Percentiles rank a stretch among this genome's conserved stretches.
These are phyloP conservation scores for Auricularia heimuer DNA, from an alignment of 768 basidiomycete genomes.

Conservation along the genomic window DNA sequence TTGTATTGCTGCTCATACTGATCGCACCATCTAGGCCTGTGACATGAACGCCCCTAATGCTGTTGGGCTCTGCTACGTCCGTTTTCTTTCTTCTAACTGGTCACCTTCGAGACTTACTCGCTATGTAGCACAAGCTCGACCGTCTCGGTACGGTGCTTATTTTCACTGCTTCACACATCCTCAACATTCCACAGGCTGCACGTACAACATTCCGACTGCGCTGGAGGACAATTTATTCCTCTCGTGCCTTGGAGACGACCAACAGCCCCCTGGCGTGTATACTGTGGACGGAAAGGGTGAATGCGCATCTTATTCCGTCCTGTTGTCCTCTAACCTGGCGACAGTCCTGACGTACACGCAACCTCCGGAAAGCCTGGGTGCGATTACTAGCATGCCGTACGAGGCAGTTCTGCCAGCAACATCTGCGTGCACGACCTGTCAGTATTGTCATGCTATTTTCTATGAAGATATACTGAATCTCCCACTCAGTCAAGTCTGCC, in stretches of 20 bases:
- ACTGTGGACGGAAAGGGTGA: conserved; percentile 25
- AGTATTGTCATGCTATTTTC: neutral
- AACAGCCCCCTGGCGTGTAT: conserved; percentile 48
- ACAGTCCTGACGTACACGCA: conserved; percentile 33
- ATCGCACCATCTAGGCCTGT: conserved; percentile 38
- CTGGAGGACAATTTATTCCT: conserved; percentile 52
- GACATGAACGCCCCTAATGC: conserved; percentile 43
- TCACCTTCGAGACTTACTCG: neutral
- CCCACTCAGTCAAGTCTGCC: neutral
- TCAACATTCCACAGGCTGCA: conserved; percentile 28
- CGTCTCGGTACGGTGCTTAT: conserved; percentile 36
- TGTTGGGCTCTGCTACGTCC: neutral
- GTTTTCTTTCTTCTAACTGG: neutral
- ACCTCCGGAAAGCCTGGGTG: conserved; percentile 37
- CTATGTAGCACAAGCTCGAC: conserved; percentile 26
- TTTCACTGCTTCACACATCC: too few species aligned
- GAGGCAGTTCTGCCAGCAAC: conserved; percentile 7
- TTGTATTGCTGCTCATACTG: conserved; percentile 13
- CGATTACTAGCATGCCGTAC: conserved; percentile 38
- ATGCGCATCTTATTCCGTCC: neutral
- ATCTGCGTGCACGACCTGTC: neutral
- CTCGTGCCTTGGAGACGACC: conserved; percentile 55
- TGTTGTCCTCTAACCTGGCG: neutral
- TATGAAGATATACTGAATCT: neutral
- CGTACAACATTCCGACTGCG: conserved; percentile 62